Base-by-base conservation (phyloP, 495 filamentous ascomycete genomes). In the Aspergillus steynii region DNA sequence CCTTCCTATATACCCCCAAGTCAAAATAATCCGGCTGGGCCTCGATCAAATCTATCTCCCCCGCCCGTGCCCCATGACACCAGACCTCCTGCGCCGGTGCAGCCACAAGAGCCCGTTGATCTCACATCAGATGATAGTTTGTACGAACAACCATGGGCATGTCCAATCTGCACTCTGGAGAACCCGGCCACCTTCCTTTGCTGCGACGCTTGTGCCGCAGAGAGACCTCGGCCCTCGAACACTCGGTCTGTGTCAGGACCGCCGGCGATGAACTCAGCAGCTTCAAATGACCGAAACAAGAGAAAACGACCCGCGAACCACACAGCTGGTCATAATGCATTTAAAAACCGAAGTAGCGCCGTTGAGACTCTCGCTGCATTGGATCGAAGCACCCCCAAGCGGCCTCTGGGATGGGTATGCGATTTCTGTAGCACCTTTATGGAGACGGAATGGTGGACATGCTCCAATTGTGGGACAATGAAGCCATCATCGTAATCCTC, bases 371-470 rank as follows among this genome's bases (percentile, higher is more conserved):
- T 84, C 0, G 66, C 71, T 34, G 61, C 68, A 0, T 59, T 82
- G 5, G 76, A 82, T 5, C 71, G 73, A 8, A 62, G 73, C 53
- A 64, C 74, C 45, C 68, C 79, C 8, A 74, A 78, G 56, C 68
- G 79, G 49, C 77, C 81, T 14, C 81, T 88, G 20, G 76, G 78
- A 4, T 96, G 92, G 93, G 71, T 84, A 14, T 96, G 93, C 55
- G 73, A 78, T 47, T 76, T 72, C 27, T 93, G 90, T 61, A 84
- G 83, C 2, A 82, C 79, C 4, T 80, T 82, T 47, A 89, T 90
- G 81, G 86, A 91, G 58, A 77, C 76, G 27, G 82, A 88, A 60
- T 93, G 89, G 89, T 91, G 88, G 89, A 89, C 88, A n/a, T 92
- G 90, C 60, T 83, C 85, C 3, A 67, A 69, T 10, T 93, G 89